Evolutionary conservation across 2,329 filamentous ascomycete genomes (phyloP), one percentile per base, ranked within the genome.

Genomic region (Aspergillus proliferans): DNA sequence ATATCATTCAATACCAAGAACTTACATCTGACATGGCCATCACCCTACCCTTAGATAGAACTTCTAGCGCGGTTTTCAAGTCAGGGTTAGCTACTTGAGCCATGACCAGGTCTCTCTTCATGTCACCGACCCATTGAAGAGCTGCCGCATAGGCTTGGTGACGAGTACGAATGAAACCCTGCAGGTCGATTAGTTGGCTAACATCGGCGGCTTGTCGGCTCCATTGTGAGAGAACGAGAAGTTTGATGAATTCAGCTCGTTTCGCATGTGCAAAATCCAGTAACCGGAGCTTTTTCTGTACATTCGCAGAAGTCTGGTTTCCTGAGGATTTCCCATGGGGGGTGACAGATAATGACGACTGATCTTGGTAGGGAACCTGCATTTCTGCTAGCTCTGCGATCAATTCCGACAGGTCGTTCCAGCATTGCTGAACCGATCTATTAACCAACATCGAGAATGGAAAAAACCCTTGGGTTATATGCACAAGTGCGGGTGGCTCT

Each of bases 221-320:
- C 93, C 93, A 98, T 70, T 93, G 86, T 1, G 87, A 84, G 43
- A 98, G 84, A 19, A 98, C 89, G 18, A 96, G 77, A 6, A 91
- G 81, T 72, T 98, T 97, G 66, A 95, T 88, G 76, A 94, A 97
- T 72, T 88, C 89, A 26, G 85, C 83, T 62, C 95, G 85, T 61
- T 86, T 82, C 19, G 83, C 80, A 65, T 92, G 85, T 7, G 87
- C 83, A 71, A 93, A 95, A 40, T 87, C 82, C 51, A 95, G 70
- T 47, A 96, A 68, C 33, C 76, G 71, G 24, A 81, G 71, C 70
- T 95, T 96, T 71, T 95, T 95, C 28, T 79, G 76, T 10, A 87
- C 62, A 61, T 88, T 92, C 52, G 85, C 82, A 10, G 63, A 53
- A 6, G 65, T 65, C 47, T 71, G 69, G 45, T 70, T 71, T 9